Percentiles rank a stretch among this genome's conserved stretches.
Evolutionary conservation across 192 early-diverging fungal genomes (phyloP).

Genomic region (Rhizophagus clarus): DNA sequence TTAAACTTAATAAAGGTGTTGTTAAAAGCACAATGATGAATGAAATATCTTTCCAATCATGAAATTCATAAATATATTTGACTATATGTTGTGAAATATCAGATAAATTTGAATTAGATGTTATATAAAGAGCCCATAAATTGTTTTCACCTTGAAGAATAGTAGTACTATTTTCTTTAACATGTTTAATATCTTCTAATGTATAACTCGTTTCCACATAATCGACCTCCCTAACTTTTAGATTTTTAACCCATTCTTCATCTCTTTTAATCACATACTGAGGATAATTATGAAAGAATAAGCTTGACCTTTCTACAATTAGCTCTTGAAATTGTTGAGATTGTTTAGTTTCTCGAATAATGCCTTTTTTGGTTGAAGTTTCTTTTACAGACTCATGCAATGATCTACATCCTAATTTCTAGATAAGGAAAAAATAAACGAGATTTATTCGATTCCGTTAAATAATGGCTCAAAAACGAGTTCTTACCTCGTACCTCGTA

Average conservation of each 20-base stretch:
- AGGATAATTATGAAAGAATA: conserved; percentile 70
- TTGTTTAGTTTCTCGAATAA: conserved; percentile 42
- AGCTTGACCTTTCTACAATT: conserved; percentile 74
- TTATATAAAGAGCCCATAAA: conserved; percentile 42
- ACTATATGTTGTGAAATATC: background rate
- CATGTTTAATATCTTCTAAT: conserved; percentile 48
- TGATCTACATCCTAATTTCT: conserved; percentile 64
- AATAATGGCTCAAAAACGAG: too few relatives aligned
- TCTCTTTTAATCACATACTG: conserved; percentile 48
- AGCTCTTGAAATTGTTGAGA: conserved; percentile 58
- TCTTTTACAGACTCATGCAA: conserved; percentile 66
- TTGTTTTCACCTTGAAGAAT: conserved; percentile 42
- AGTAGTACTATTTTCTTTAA: conserved; percentile 53
- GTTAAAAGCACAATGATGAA: background rate
- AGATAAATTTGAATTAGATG: conserved; percentile 37
- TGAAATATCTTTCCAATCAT: background rate
- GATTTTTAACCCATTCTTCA: conserved; percentile 57
- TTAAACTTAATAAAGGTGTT: background rate
- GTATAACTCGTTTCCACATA: conserved; percentile 59
- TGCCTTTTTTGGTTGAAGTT: conserved; percentile 50
- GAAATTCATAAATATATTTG: background rate
- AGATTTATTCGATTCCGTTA: too few relatives aligned
- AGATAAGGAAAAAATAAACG: background rate
- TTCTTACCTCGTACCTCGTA: too few relatives aligned
- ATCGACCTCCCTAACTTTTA: conserved; percentile 68